phyloP scores from a whole-genome alignment of 129 eudicot species.

The Scalesia atractyloides region DNA sequence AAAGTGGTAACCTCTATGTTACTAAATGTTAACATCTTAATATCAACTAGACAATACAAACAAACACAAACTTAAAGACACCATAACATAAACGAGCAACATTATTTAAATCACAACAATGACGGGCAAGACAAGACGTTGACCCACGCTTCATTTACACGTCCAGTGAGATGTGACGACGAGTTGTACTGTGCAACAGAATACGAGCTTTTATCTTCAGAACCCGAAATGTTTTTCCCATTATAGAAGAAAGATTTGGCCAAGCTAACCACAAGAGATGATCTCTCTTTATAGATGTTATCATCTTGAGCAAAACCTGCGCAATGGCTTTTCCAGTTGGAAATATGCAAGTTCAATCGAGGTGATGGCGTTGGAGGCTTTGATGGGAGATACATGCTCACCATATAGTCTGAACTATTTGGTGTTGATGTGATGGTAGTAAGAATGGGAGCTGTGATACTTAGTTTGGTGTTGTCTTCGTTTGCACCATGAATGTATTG shows the following conservation, averaged over 20 bases:
- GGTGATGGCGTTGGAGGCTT: constrained; percentile 36
- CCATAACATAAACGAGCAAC: too few species aligned
- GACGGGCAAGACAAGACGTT: constrained; percentile 22
- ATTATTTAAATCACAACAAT: too few species aligned
- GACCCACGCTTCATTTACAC: constrained; percentile 50
- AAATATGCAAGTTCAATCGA: constrained; percentile 26
- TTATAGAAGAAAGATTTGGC: not conserved
- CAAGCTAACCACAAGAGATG: constrained; percentile 26
- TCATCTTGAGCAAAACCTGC: constrained; percentile 49
- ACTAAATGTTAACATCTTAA: too few species aligned
- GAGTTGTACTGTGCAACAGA: constrained; percentile 46
- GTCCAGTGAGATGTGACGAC: constrained; percentile 31
- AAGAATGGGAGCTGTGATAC: constrained; percentile 36
- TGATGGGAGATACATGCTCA: constrained; percentile 37
- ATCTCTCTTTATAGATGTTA: constrained; percentile 23
- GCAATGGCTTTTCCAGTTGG: constrained; percentile 36
- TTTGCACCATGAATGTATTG: constrained; percentile 52
- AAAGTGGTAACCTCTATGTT: too few species aligned
- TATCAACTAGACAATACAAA: too few species aligned
- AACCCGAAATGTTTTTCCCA: constrained; percentile 25
- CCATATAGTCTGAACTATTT: constrained; percentile 23
- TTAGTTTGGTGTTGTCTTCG: constrained; percentile 26
- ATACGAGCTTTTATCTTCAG: constrained; percentile 25
- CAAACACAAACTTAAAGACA: too few species aligned
- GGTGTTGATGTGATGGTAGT: constrained; percentile 7